Percentiles rank a stretch among this genome's conserved stretches.
These are phyloP conservation scores for Coleophoma cylindrospora DNA, from an alignment of 2,329 filamentous ascomycete genomes.

Conservation along the genomic window DNA sequence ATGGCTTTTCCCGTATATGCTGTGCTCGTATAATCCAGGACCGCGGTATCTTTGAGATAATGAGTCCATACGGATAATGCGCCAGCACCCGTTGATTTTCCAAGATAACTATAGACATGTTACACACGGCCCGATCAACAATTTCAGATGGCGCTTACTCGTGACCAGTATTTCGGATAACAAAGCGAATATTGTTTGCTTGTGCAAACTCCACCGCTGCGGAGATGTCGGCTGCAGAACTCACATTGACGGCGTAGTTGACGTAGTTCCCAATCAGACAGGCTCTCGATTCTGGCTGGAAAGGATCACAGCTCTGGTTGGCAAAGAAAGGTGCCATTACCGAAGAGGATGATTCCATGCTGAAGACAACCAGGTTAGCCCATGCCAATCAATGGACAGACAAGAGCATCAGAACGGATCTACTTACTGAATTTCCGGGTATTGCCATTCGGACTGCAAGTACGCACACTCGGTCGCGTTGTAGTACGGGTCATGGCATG, in stretches of 20 bases:
- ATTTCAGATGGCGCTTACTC: slow-evolving; percentile 28
- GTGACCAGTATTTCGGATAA: slow-evolving; percentile 52
- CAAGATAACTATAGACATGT: slow-evolving; percentile 33
- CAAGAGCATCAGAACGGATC: too few relatives aligned
- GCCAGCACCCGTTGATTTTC: slow-evolving; percentile 58
- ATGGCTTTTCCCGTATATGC: slow-evolving; percentile 45
- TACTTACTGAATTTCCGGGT: slow-evolving; percentile 9
- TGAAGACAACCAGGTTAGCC: slow-evolving; percentile 6
- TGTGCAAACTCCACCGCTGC: slow-evolving; percentile 31
- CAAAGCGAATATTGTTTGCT: slow-evolving; percentile 33
- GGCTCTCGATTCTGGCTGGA: slow-evolving; percentile 27
- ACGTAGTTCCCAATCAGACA: slow-evolving; percentile 34
- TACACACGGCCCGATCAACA: neutral
- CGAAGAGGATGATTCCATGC: slow-evolving; percentile 32
- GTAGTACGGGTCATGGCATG: slow-evolving; percentile 19
- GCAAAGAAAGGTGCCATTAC: slow-evolving; percentile 37
- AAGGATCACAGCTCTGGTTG: slow-evolving; percentile 27
- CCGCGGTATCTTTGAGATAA: slow-evolving; percentile 39
- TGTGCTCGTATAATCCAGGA: slow-evolving; percentile 32
- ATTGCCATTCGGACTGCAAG: slow-evolving; percentile 6
- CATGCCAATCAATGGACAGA: neutral
- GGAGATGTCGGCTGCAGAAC: slow-evolving; percentile 14
- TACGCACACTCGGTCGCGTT: slow-evolving; percentile 14
- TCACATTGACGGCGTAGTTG: slow-evolving; percentile 23
- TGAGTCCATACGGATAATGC: slow-evolving; percentile 53